Base-by-base conservation (phyloP, 352 stramenopile species). In the Phytophthora pini region DNA sequence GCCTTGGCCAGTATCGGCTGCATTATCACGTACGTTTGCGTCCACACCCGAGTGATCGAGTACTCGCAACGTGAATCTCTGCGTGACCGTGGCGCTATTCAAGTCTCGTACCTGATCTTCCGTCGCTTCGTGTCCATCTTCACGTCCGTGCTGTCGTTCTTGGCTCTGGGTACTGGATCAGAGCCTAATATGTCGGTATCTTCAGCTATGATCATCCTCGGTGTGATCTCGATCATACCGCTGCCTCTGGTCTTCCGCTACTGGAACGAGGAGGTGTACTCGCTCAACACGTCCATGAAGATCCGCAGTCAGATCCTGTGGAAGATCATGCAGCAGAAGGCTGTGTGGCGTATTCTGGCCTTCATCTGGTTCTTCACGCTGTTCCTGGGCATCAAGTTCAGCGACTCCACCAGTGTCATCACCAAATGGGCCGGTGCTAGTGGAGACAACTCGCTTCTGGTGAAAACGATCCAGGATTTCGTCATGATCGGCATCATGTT, bases 311-410 rank as follows among this genome's bases (percentile, higher is more conserved):
- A 85, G 52, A 88, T 85, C 53, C 70, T 88, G 51, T 89, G 79
- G 82, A 91, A 89, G 68, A 87, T 88, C 70, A 87, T 88, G 71
- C 76, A 89, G 68, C 82, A 91, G 62, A 89, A 89, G 57, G 82
- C 79, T 7, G 80, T 91, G 72, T 89, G 82, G 80, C 76, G 75
- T 24, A 82, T 88, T 54, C 61, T 91, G 12, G 76, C 74, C 39
- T 90, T 90, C 61, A 84, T 87, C 55, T 80, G 70, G 45, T 72
- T 87, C 55, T 90, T 87, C 57, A 79, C 63, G 32, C 36, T 90
- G 3, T 90, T 90, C 58, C 52, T 87, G 22, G 55, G 70, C 34
- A 79, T 89, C 54, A 79, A 78, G 51, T 90, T 90, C 65, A 73
- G 48, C 32, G 66, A 87, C 60, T 85, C 78, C 32, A 74, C 51